phyloP scores from a whole-genome alignment of 768 basidiomycete genomes.

The Sporobolomyces pararoseus region DNA sequence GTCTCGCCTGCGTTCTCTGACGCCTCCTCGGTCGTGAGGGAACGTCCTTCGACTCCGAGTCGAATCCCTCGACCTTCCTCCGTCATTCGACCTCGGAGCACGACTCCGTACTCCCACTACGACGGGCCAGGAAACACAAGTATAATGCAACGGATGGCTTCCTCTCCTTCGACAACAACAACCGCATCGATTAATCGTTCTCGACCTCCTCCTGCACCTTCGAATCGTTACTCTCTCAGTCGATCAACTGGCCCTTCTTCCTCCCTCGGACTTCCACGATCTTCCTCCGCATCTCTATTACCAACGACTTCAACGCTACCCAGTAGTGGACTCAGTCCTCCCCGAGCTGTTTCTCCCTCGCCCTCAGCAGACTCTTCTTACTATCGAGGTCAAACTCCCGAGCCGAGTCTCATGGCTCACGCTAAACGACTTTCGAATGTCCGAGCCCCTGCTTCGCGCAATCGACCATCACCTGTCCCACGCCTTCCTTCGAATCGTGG shows the following conservation, averaged over 20 bases:
- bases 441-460: no score
- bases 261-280: slow-evolving; percentile 22
- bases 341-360: slow-evolving; percentile 54
- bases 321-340: slow-evolving; percentile 10
- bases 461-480: slow-evolving; percentile 20
- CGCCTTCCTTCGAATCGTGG: slow-evolving; percentile 4
- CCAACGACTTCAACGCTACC: slow-evolving; percentile 12
- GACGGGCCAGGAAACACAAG: slow-evolving; percentile 10
- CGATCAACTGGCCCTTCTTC: slow-evolving; percentile 8
- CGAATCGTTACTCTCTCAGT: slow-evolving; percentile 10
- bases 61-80: slow-evolving; percentile 30
- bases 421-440: slow-evolving; percentile 52
- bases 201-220: neutral
- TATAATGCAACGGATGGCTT: slow-evolving; percentile 35
- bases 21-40: slow-evolving; percentile 18
- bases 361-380: slow-evolving; percentile 51
- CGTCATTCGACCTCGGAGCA: slow-evolving; percentile 7
- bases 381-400: slow-evolving; percentile 60
- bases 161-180: neutral
- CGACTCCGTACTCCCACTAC: slow-evolving; percentile 17
- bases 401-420: slow-evolving; percentile 60
- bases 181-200: neutral
- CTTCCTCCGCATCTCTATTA: slow-evolving; percentile 47
- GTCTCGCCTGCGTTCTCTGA: slow-evolving; percentile 34
- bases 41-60: slow-evolving; percentile 33